Evolutionary conservation across 2,329 filamentous ascomycete genomes (phyloP).

Genomic region (Botrytis fabae): DNA sequence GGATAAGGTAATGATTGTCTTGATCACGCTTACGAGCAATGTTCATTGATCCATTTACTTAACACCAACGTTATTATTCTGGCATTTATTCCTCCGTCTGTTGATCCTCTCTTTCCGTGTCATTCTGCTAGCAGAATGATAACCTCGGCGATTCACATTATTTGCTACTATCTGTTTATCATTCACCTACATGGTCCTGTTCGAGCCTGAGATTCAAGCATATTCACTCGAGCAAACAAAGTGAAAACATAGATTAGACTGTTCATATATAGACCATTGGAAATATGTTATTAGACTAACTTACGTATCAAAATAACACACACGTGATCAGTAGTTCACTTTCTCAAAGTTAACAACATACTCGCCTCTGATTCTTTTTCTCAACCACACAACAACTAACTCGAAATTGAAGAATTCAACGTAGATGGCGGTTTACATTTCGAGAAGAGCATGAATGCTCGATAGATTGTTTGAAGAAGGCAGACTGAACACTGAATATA

Average conservation of each 20-base stretch:
- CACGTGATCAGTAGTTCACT: background rate
- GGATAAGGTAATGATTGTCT: background rate
- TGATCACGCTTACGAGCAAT: background rate
- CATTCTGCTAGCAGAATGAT: background rate
- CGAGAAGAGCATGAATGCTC: background rate
- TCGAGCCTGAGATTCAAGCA: background rate
- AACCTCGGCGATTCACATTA: background rate
- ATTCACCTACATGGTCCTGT: background rate
- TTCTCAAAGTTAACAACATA: background rate
- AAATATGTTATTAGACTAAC: background rate
- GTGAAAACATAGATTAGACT: background rate
- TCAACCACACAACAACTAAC: background rate
- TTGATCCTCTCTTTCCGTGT: too few relatives aligned
- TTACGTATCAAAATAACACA: background rate
- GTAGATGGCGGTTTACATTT: background rate
- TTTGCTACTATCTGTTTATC: background rate
- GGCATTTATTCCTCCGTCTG: background rate
- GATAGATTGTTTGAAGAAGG: background rate
- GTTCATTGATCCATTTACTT: background rate
- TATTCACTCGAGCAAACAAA: background rate
- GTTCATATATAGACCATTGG: background rate
- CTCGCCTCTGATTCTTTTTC: too few relatives aligned
- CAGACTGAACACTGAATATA: background rate
- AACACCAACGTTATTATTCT: background rate
- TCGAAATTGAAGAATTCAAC: background rate